phyloP scores from a whole-genome alignment of 345 rosid species.

The Pseudoturritis turrita region DNA sequence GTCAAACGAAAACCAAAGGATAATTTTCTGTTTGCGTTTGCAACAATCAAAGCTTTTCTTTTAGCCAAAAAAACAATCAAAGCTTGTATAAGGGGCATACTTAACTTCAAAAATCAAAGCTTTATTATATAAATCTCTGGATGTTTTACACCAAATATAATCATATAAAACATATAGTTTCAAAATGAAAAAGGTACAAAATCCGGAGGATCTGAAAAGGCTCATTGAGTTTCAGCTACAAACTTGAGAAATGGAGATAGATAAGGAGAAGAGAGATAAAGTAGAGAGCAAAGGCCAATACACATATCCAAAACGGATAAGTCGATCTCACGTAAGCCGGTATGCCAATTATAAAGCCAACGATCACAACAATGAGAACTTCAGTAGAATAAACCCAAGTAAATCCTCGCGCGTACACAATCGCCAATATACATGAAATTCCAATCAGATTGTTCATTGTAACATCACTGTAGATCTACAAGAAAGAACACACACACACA shows the following conservation, averaged over 20 bases:
- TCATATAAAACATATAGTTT: neutral
- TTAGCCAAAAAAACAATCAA: no score
- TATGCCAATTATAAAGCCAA: conserved; percentile 19
- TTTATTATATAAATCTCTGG: neutral
- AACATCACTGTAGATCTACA: conserved; percentile 27
- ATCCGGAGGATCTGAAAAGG: neutral
- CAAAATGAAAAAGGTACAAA: no score
- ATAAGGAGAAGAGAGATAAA: conserved; percentile 13
- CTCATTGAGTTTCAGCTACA: neutral
- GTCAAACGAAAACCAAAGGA: no score
- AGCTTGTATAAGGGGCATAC: no score
- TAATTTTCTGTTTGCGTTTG: no score
- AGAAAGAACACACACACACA: neutral
- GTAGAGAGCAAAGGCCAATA: conserved; percentile 24
- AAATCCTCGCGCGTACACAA: conserved; percentile 23
- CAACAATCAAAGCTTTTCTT: no score
- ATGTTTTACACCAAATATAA: neutral
- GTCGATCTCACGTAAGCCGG: conserved; percentile 27
- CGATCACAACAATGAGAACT: conserved; percentile 23
- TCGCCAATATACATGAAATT: conserved; percentile 22
- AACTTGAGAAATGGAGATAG: conserved; percentile 2
- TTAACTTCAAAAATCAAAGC: neutral
- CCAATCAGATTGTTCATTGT: conserved; percentile 28
- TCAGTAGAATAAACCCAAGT: conserved; percentile 25
- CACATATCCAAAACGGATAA: conserved; percentile 31